Evolutionary conservation across 495 filamentous ascomycete genomes (phyloP), one percentile per base, ranked within the genome.

Genomic region (Penicillium herquei): DNA sequence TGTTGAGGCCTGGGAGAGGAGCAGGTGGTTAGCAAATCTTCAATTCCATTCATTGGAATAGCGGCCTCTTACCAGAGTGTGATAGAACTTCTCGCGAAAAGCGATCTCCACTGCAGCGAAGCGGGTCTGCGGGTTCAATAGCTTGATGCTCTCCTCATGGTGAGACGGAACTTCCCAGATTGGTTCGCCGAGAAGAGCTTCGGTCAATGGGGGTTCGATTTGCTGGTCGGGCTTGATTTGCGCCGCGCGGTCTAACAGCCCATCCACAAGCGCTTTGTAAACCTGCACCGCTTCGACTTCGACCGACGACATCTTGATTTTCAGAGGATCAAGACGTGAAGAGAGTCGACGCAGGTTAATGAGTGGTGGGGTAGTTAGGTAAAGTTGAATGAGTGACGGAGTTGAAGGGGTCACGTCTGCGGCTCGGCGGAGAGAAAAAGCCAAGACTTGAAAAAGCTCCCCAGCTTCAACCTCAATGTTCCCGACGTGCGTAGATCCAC

Each of bases 191-290:
- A 78, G 66, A 31, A 69, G 65, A 35, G 66, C 61, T 56, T 87
- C 82, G 12, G 81, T 81, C 63, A 98, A 78, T 9, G 90, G 83
- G 26, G 91, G 92, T 58, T 97, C 91, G 58, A 96, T 85, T 12
- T 82, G 77, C 31, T 77, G 73, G 56, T 80, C 77, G 3, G 78
- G 75, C 72, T 95, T 96, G 51, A 87, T 66, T 33, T 78, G 59
- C 40, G 81, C 78, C 56, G 89, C 90, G 59, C 77, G 82, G 34
- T 76, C 65, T 42, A 96, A 76, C 30, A 95, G 81, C 33, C 78
- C 67, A 47, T 80, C 71, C 12, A 96, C 72, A 34, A 85, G 72
- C 34, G 59, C 59, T 51, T 72, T 78, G 58, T 87, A 84, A 31
- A 74, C 69, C 26, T 71, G 77, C 21, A 88, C 86, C 41, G 81